These are phyloP conservation scores for Butyriboletus appendiculatus DNA, from an alignment of 1,284 basidiomycete genomes.

Conservation along the genomic window DNA sequence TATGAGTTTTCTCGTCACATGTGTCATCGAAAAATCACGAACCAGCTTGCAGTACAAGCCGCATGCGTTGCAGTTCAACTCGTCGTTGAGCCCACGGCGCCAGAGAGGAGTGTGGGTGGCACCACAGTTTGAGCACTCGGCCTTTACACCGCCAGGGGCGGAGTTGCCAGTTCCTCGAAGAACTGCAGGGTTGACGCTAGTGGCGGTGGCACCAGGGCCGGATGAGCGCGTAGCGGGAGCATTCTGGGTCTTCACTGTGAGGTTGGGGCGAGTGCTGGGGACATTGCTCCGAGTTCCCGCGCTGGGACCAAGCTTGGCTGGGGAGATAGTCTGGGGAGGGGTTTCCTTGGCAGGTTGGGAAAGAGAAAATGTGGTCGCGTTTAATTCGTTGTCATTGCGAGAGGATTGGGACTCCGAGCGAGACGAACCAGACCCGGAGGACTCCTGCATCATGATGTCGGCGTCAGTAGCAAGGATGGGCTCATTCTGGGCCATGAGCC, in stretches of 20 bases:
- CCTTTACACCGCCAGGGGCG: constrained; percentile 77
- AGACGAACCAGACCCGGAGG: constrained; percentile 6
- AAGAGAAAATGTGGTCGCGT: constrained; percentile 30
- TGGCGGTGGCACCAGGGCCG: constrained; percentile 62
- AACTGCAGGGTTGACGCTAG: constrained; percentile 47
- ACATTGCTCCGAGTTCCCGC: constrained; percentile 47
- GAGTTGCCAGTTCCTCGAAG: constrained; percentile 34
- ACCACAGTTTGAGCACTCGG: constrained; percentile 81
- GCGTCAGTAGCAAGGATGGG: constrained; percentile 8
- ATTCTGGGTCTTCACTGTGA: constrained; percentile 54
- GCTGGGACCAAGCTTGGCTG: constrained; percentile 52
- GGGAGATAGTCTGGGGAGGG: constrained; percentile 50
- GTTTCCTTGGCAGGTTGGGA: constrained; percentile 41
- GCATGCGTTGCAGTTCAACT: constrained; percentile 83
- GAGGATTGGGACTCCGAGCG: constrained; percentile 7
- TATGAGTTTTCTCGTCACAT: neutral
- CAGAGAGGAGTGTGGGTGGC: constrained; percentile 83
- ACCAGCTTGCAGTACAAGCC: constrained; percentile 80
- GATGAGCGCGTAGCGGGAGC: constrained; percentile 48
- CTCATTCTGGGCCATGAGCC: constrained; percentile 13
- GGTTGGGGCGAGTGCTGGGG: constrained; percentile 50
- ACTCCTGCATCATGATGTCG: constrained; percentile 33
- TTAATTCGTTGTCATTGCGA: constrained; percentile 7
- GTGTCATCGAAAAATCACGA: constrained; percentile 26
- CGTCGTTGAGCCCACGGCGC: constrained; percentile 79